These are phyloP conservation scores for Flammula alnicola DNA, from an alignment of 1,284 basidiomycete genomes.

Conservation along the genomic window DNA sequence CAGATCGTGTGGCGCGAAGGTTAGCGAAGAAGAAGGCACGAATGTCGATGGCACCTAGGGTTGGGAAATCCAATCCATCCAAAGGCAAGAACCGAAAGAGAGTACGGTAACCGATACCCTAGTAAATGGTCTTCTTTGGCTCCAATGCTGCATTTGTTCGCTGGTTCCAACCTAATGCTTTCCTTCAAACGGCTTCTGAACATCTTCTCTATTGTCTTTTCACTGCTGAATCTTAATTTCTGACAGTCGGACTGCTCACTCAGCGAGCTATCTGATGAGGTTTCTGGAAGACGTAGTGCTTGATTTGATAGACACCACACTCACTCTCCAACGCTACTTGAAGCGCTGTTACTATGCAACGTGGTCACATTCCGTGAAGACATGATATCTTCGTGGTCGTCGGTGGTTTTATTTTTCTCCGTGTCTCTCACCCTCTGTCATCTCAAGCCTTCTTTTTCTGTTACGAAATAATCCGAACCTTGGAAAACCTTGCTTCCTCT, in stretches of 20 bases:
- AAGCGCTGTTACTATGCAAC: slow-evolving; percentile 14
- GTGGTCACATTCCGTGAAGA: slow-evolving; percentile 1
- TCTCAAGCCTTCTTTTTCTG: too few relatives aligned
- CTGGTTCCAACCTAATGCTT: too few relatives aligned
- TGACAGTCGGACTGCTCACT: too few relatives aligned
- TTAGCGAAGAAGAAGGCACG: slow-evolving; percentile 87
- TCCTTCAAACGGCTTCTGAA: not conserved
- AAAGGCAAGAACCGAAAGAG: slow-evolving; percentile 25
- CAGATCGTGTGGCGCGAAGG: slow-evolving; percentile 79
- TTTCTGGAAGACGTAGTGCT: not conserved
- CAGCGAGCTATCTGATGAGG: not conserved
- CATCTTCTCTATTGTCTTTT: slow-evolving; percentile 2
- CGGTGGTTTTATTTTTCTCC: too few relatives aligned
- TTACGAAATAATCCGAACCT: too few relatives aligned
- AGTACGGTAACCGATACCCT: slow-evolving; percentile 23
- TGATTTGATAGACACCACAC: not conserved
- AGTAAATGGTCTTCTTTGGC: too few relatives aligned
- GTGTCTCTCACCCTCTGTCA: too few relatives aligned
- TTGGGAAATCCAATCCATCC: slow-evolving; percentile 31
- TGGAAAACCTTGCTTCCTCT: too few relatives aligned
- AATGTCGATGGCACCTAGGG: slow-evolving; percentile 47
- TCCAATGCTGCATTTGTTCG: too few relatives aligned
- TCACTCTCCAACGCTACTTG: slow-evolving; percentile 4
- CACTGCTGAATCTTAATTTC: not conserved
- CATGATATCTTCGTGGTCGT: too few relatives aligned